A percentile compares a stretch with the other conserved stretches of the same genome.
These are phyloP conservation scores for Neoarthrinium moseri DNA, from an alignment of 2,329 filamentous ascomycete species.

Conservation along the genomic window DNA sequence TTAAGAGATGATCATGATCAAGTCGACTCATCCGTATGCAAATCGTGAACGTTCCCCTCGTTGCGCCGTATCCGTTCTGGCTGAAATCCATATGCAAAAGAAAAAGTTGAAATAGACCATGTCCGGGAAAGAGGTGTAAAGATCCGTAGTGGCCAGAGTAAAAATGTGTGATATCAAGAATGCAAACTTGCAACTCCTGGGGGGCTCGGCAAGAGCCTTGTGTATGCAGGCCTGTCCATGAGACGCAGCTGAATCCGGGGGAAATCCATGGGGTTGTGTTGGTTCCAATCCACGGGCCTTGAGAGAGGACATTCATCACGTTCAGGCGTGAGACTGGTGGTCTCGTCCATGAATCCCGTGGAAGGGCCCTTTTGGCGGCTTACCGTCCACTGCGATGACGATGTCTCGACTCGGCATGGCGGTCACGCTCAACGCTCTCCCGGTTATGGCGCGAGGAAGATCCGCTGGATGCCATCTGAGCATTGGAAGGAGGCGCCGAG, in stretches of 20 bases:
- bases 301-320: slow-evolving; percentile 26
- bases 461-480: slow-evolving; percentile 30
- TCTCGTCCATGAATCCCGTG: slow-evolving; percentile 13
- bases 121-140: slow-evolving; percentile 15
- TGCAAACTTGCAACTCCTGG: slow-evolving; percentile 34
- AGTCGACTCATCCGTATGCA: slow-evolving; percentile 29
- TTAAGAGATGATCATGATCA: slow-evolving; percentile 27
- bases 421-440: slow-evolving; percentile 24
- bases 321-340: slow-evolving; percentile 22
- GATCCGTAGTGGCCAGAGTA: slow-evolving; percentile 8
- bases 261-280: slow-evolving; percentile 20
- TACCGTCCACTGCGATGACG: slow-evolving; percentile 27
- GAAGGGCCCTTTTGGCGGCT: slow-evolving; percentile 15
- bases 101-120: slow-evolving; percentile 10
- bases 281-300: slow-evolving; percentile 28
- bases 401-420: slow-evolving; percentile 27
- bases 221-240: slow-evolving; percentile 30
- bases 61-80: slow-evolving; percentile 32
- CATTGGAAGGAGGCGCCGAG: slow-evolving; percentile 24
- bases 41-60: slow-evolving; percentile 25
- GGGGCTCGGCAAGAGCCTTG: slow-evolving; percentile 24
- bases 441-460: slow-evolving; percentile 24
- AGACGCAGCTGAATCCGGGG: slow-evolving; percentile 25
- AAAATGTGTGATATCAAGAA: slow-evolving; percentile 22
- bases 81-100: slow-evolving; percentile 21